Base-by-base conservation (phyloP, 163 green algal genomes). In the Prototheca wickerhamii region DNA sequence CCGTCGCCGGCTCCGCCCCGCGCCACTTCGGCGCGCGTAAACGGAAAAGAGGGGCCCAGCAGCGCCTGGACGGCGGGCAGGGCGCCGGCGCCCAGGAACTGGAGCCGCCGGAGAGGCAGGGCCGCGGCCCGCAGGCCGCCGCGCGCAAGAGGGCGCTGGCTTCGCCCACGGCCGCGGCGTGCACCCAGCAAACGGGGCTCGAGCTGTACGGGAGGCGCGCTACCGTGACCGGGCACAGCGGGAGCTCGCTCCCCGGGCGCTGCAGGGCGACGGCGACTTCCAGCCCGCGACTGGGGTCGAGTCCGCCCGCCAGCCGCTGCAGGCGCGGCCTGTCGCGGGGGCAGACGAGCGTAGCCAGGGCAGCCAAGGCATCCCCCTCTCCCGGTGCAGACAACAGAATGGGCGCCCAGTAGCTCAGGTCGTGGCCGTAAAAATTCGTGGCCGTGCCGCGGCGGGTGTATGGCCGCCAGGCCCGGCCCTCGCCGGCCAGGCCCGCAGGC, bases 1-100 rank as follows among this genome's bases (percentile, higher is more conserved):
- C 28, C 29, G 15, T 35, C 53, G 23, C 7, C 49, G 23, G 23
- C 49, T 18, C 18, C 42, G 42, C 15, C 18, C 42, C 42, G 42
- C 15, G 42, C 42, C 15, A 18, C 42, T 15, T 15, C 49, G 49
- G 49, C 49, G 15, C 15, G 49, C 49, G 12, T 12, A 15, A 21
- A 8, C 37, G 8, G 10, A 15, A 8, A 46, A 15, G 10, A 15
- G 10, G 12, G 34, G 52, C 72, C 26, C 56, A 81, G 49, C 3
- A 33, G 49, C 28, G 67, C 63, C 28, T 63, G 35, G 49, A 78
- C 58, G 25, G 71, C 67, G 53, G 71, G 65, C 71, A 76, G 60
- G n/a, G 67, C 69, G 33, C 68, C 67, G 63, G 60, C 61, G 42
- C 76, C 76, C 54, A 61, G 43, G 52, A 77, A 25, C n/a, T 80